phyloP scores from a whole-genome alignment of 768 basidiomycete species.

The Daedaleopsis sinensis region DNA sequence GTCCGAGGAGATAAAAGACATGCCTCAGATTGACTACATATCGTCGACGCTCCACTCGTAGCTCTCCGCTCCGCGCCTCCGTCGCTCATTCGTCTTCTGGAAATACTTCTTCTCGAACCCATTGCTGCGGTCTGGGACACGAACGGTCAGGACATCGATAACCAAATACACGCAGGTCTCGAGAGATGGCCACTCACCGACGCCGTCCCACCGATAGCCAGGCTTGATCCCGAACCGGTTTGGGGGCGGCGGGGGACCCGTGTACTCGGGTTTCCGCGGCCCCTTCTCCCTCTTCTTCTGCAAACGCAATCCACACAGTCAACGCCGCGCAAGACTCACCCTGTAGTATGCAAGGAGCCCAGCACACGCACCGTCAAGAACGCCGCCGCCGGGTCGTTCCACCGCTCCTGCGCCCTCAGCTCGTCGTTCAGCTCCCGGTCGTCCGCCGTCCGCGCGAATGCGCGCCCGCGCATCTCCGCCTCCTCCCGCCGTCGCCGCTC shows the following conservation, averaged over 20 bases:
- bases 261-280: conserved; percentile 82
- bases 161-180: neutral
- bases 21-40: conserved; percentile 54
- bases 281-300: conserved; percentile 79
- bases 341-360: no score
- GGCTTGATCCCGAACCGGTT: conserved; percentile 96
- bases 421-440: conserved; percentile 88
- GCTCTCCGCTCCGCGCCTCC: conserved; percentile 70
- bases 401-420: conserved; percentile 75
- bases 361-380: conserved; percentile 86
- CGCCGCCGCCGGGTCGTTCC: conserved; percentile 98
- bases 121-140: conserved; percentile 74
- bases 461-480: conserved; percentile 64
- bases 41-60: conserved; percentile 91
- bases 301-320: neutral
- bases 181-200: conserved; percentile 59
- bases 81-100: conserved; percentile 77
- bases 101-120: conserved; percentile 95
- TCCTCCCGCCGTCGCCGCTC: conserved; percentile 68
- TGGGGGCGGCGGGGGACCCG: conserved; percentile 85
- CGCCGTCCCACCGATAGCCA: conserved; percentile 98
- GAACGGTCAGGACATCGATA: neutral
- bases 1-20: neutral
- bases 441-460: conserved; percentile 80
- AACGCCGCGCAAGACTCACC: neutral